A percentile compares a stretch with the other conserved stretches of the same genome.
phyloP scores from a whole-genome alignment of 1,139 yeast genomes.

The Geotrichum fermentans region DNA sequence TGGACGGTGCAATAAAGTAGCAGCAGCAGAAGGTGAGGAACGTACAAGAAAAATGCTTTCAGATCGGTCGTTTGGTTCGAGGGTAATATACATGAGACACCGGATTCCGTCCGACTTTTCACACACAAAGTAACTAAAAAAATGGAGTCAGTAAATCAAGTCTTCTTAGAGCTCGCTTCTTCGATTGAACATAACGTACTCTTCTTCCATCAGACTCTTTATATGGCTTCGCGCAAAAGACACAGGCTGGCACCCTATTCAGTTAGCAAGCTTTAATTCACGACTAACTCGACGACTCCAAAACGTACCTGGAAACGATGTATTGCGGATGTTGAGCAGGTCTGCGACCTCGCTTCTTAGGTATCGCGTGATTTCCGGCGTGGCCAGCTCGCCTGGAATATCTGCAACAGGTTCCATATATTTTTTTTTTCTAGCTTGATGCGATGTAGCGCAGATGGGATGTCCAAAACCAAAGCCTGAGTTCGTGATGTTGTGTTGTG shows the following conservation, averaged over 20 bases:
- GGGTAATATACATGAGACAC: slow-evolving; percentile 71
- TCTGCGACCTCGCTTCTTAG: slow-evolving; percentile 66
- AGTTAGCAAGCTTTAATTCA: not conserved
- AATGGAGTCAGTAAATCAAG: not conserved
- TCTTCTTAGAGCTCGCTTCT: not conserved
- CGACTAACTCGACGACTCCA: not conserved
- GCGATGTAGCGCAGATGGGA: not conserved
- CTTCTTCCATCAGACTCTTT: slow-evolving; percentile 54
- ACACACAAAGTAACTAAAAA: slow-evolving; percentile 68
- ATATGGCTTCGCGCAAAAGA: slow-evolving; percentile 79
- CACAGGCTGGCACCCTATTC: slow-evolving; percentile 94
- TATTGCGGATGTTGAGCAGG: slow-evolving; percentile 44
- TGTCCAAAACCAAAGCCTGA: no score
- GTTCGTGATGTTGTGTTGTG: not conserved
- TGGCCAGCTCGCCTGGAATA: slow-evolving; percentile 77
- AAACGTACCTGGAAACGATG: slow-evolving; percentile 24
- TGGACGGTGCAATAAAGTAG: not conserved
- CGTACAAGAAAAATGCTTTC: slow-evolving; percentile 43
- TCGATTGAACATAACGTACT: slow-evolving; percentile 32
- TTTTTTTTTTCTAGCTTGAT: not conserved
- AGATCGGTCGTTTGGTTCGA: slow-evolving; percentile 37
- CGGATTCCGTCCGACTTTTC: slow-evolving; percentile 94
- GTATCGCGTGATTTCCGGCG: slow-evolving; percentile 57
- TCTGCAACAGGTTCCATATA: slow-evolving; percentile 53
- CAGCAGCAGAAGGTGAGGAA: not conserved